These are phyloP conservation scores for Oidium heveae DNA, from an alignment of 2,329 filamentous ascomycete genomes.

Conservation along the genomic window DNA sequence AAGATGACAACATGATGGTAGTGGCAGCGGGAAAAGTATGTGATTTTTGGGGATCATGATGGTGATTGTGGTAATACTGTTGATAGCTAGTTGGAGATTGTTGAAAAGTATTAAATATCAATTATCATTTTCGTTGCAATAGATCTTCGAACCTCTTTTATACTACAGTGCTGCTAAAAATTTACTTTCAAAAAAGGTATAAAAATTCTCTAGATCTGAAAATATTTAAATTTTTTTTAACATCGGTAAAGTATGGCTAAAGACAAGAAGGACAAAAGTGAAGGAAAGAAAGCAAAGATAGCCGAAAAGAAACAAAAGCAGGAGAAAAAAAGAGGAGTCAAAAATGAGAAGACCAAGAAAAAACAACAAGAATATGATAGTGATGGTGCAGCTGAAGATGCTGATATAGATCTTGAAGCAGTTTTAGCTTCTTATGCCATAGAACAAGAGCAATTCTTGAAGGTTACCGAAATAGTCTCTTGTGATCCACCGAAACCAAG, in stretches of 20 bases:
- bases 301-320: slow-evolving; percentile 51
- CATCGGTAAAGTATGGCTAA: slow-evolving; percentile 19
- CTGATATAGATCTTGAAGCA: slow-evolving; percentile 62
- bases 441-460: slow-evolving; percentile 80
- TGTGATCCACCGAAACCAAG: slow-evolving; percentile 52
- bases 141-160: too few relatives aligned
- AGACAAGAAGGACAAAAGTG: slow-evolving; percentile 22
- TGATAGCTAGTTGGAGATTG: too few relatives aligned
- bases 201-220: too few relatives aligned
- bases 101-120: too few relatives aligned
- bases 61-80: too few relatives aligned
- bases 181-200: too few relatives aligned
- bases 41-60: too few relatives aligned
- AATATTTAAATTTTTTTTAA: too few relatives aligned
- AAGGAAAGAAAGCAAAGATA: slow-evolving; percentile 26
- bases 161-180: too few relatives aligned
- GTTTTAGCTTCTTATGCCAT: slow-evolving; percentile 84
- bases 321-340: slow-evolving; percentile 59
- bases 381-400: slow-evolving; percentile 62
- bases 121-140: too few relatives aligned
- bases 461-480: slow-evolving; percentile 55
- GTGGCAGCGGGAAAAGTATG: too few relatives aligned
- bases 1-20: too few relatives aligned
- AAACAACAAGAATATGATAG: slow-evolving; percentile 48
- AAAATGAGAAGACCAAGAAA: slow-evolving; percentile 48